Base-by-base conservation (phyloP, 371 early-diverging fungal genomes). In the Mucor racemosus region DNA sequence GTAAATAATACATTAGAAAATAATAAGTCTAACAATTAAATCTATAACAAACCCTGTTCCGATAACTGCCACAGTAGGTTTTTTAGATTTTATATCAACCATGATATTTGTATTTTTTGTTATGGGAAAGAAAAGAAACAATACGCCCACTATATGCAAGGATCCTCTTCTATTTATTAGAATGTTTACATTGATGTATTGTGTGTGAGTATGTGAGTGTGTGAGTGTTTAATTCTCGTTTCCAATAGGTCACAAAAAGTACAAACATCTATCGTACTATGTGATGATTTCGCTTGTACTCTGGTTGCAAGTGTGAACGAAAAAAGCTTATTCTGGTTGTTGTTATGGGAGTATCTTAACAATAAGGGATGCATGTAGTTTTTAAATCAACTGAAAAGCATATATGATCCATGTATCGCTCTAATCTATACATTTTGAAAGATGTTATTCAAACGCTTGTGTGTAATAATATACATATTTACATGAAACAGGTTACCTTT, bases 11-110 rank as follows among this genome's bases (percentile, higher is more conserved):
- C 11, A 39, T 58, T 5, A 4, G 14, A n/a, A 1, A 13, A 0
- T 17, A 21, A 7, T 41, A 21, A n/a, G 17, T 9, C 15, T 13
- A 13, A 48, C 31, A 8, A 44, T 26, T 19, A 34, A 7, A 48
- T 15, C 7, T 3, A 11, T 11, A 9, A 48, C 41, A 10, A 50
- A 62, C 62, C 62, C 62, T 14, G 62, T 7, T 36, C 62, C 62
- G 21, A 62, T 62, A 53, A 62, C 17, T 15, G 62, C 62, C 17
- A 60, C 60, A 39, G 58, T 39, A 14, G 58, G 58, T 21, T 60
- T 60, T 44, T 60, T 44, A 34, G 44, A 44, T 44, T 60, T 60
- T 11, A 5, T 41, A 44, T 44, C 35, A 9, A 44, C 33, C 42
- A 46, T 60, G 41, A 0, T 41, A 38, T 38, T 7, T 11, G 38